Percentiles rank a stretch among this genome's conserved stretches.
Conservation (phyloP, 2,329 filamentous ascomycete species). For the Aspergillus sp. region DNA sequence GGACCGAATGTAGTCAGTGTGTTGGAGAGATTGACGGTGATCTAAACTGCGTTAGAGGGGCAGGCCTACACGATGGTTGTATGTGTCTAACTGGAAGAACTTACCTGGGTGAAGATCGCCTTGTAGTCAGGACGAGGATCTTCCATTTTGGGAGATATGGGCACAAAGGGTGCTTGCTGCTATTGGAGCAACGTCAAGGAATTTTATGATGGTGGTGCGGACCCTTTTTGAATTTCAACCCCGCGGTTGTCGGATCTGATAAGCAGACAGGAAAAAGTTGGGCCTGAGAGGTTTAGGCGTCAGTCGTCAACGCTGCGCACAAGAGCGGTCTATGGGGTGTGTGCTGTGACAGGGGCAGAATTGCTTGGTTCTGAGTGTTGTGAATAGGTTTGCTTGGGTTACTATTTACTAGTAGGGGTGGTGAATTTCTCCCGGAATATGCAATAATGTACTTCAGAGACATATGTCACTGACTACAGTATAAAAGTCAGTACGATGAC, state of each 20-base stretch:
- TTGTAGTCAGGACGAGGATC: slow-evolving; percentile 20
- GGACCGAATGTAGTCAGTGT: slow-evolving; percentile 43
- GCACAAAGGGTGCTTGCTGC: not conserved
- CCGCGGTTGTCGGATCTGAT: slow-evolving; percentile 12
- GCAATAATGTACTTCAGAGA: not conserved
- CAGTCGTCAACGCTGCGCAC: not conserved
- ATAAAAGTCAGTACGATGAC: no score
- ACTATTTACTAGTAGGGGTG: no score
- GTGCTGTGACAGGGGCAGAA: not conserved
- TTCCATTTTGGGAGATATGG: not conserved
- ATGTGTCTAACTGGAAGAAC: no score
- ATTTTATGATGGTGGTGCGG: not conserved
- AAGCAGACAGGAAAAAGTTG: slow-evolving; percentile 5
- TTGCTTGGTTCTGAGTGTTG: not conserved
- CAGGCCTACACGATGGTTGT: no score
- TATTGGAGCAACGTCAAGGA: not conserved
- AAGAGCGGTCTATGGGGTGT: not conserved
- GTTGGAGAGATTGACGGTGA: slow-evolving; percentile 46
- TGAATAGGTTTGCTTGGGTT: no score
- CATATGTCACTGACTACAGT: no score
- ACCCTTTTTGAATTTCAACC: not conserved
- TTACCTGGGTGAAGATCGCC: slow-evolving; percentile 24
- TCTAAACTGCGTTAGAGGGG: slow-evolving; percentile 15
- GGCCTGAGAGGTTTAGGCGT: not conserved
- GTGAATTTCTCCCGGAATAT: no score